Base-by-base conservation (phyloP, 78 protist genomes). In the Polysphondylium violaceum region DNA sequence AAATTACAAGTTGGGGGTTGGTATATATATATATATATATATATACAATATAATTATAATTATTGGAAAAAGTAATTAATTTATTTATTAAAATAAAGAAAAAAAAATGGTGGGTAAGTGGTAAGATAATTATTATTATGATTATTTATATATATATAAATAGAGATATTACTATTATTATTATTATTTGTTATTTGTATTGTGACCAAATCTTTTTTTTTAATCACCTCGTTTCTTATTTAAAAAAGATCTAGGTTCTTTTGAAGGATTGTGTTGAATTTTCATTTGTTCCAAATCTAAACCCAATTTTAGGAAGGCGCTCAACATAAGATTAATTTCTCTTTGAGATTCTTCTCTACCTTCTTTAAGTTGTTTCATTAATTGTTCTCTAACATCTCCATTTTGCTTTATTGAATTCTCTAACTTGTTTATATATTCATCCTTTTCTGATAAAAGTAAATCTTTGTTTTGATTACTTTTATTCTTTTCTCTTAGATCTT, bases 211-310 rank as follows among this genome's bases (percentile, higher is more conserved):
- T 73, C 0, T 21, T n/a, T 73, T 58, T 53, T n/a, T 64, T 63
- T 44, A 78, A 58, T 67, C 79, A 58, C 43, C 68, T 83, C 91
- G 51, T 36, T 83, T 83, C 44, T 83, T 83, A 56, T 83, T 83
- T 69, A 83, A 83, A 59, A 56, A 83, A 12, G 91, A 23, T 83
- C 91, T 83, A 59, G 79, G 78, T 41, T 69, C 79, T 23, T 21
- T 58, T 16, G 19, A 11, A 27, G 40, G 21, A 19, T 29, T 65
- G 38, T 83, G 33, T 41, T 58, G 53, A 56, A 31, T 56, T 71
- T 83, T 83, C 16, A 69, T 29, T 69, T 60, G 75, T 50, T 83
- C 91, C 75, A 83, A 25, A 56, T 83, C 91, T 5, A 83, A 25
- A 59, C 91, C 91, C 21, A 69, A 41, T 41, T 69, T 83, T 64